Conservation (phyloP, 2,329 filamentous ascomycete genomes). For the Botryotinia calthae region DNA sequence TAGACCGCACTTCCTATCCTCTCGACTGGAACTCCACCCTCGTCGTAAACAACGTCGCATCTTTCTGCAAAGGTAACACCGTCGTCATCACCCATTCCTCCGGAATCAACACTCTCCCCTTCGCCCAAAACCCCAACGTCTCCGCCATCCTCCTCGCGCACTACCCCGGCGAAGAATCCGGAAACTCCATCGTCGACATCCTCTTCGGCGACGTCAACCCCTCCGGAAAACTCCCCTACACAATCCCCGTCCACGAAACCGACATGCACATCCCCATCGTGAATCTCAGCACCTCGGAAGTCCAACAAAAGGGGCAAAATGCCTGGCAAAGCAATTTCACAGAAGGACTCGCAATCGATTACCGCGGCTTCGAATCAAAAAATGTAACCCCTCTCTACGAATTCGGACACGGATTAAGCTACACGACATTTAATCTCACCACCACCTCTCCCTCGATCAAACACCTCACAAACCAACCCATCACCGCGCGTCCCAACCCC, state of each 20-base stretch:
- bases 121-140: conserved; percentile 70
- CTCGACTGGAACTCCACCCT: conserved; percentile 36
- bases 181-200: conserved; percentile 72
- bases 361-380: conserved; percentile 64
- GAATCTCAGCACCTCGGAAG: conserved; percentile 33
- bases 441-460: conserved; percentile 41
- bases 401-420: conserved; percentile 75
- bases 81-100: conserved; percentile 66
- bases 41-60: conserved; percentile 47
- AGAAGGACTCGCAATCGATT: conserved; percentile 78
- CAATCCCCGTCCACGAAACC: conserved; percentile 54
- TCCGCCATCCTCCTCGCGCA: conserved; percentile 80
- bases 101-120: conserved; percentile 58
- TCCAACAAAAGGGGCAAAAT: neutral
- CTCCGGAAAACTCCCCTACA: conserved; percentile 62
- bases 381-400: conserved; percentile 66
- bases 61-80: conserved; percentile 51
- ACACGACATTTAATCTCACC: conserved; percentile 65
- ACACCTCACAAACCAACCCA: neutral
- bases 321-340: conserved; percentile 61
- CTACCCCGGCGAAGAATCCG: conserved; percentile 76
- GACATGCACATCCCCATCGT: conserved; percentile 55
- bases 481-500: conserved; percentile 24
- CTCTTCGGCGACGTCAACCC: conserved; percentile 78
- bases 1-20: conserved; percentile 56